Percentiles rank a stretch among this genome's conserved stretches.
phyloP scores from a whole-genome alignment of 1,284 basidiomycete species.

The Marasmius sp. region DNA sequence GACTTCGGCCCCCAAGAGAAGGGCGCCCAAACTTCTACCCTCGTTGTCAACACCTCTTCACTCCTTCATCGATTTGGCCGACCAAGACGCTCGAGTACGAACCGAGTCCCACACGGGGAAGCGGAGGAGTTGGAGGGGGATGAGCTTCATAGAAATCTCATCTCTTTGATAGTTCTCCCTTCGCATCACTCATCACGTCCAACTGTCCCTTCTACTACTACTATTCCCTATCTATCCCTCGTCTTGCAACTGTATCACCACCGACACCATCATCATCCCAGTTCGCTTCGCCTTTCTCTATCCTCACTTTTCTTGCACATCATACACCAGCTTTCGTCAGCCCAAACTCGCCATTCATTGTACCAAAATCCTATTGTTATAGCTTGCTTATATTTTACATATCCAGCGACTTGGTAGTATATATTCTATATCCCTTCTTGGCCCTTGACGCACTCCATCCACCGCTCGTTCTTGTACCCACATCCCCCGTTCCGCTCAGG shows the following conservation, averaged over 20 bases:
- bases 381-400: neutral
- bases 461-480: neutral
- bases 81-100: neutral
- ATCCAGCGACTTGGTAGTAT: neutral
- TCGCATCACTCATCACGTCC: neutral
- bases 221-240: neutral
- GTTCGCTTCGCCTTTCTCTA: neutral
- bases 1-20: neutral
- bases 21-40: neutral
- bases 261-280: neutral
- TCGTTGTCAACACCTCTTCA: neutral
- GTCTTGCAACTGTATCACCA: neutral
- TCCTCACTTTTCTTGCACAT: neutral
- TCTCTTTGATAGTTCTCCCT: neutral
- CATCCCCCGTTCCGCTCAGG: too few relatives aligned
- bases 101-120: neutral
- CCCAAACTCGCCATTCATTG: too few relatives aligned
- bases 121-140: neutral
- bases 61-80: neutral
- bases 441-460: neutral
- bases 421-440: neutral
- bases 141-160: neutral
- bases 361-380: neutral
- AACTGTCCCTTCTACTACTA: neutral
- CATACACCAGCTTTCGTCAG: neutral